Evolutionary conservation across 306 rosid species (phyloP), one percentile per base, ranked within the genome.

Genomic region (Cyamopsis tetragonoloba): DNA sequence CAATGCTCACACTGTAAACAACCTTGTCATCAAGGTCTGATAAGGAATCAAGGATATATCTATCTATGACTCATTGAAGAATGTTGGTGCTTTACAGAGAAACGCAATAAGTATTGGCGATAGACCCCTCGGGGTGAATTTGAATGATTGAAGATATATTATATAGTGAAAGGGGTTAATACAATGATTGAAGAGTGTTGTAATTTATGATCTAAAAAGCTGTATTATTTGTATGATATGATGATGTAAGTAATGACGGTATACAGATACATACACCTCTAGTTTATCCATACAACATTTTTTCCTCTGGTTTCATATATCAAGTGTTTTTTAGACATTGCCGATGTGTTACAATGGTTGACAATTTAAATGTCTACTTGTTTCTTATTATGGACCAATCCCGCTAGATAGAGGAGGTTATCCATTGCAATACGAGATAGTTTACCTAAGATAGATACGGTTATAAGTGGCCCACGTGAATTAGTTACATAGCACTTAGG

Each of bases 1-100:
- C 68, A 83, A 87, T 77, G 11, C 88, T 63, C 81, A 23, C 31
- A 6, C 60, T 38, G 22, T 75, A 61, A 79, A 73, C 70, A 79
- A 81, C 30, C 80, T 72, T 56, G 82, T 75, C 63, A 77, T 76
- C 53, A 7, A 72, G 2, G 79, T 62, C 18, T 59, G 71, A 79
- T 66, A 57, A 74, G 75, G 55, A 42, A n/a, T n/a, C n/a, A n/a
- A n/a, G n/a, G n/a, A n/a, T n/a, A n/a, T 56, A 53, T 22, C 20
- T 50, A 56, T 41, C 41, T 39, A 64, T 26, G 61, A 41, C 70
- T 67, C 48, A 31, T 24, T 17, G 50, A 70, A 17, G 60, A 57
- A 63, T 63, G 53, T 34, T 12, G 3, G 7, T 37, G 37, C 20
- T 66, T 61, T 13, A 64, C 50, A 54, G 55, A 58, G 74, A 81